A percentile compares a stretch with the other conserved stretches of the same genome.
Conservation (phyloP, 2,329 filamentous ascomycete genomes). For the Hirsutella thompsonii region DNA sequence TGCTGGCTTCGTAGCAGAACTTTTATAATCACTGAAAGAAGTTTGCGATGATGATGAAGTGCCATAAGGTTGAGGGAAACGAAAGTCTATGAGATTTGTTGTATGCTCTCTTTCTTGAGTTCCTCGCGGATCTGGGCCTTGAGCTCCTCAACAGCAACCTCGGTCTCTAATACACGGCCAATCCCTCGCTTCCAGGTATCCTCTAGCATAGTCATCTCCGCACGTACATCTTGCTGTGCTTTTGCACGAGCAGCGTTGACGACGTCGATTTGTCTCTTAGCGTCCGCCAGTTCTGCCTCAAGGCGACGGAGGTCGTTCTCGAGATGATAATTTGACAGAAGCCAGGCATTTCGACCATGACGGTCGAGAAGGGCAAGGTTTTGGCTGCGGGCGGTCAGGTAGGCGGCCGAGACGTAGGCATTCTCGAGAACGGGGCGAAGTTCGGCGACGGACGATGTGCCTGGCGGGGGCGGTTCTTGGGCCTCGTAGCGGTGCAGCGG, state of each 20-base stretch:
- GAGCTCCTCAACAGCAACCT: conserved; percentile 68
- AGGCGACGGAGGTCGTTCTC: conserved; percentile 53
- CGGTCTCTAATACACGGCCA: conserved; percentile 69
- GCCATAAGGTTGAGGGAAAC: background rate
- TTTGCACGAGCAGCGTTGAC: conserved; percentile 58
- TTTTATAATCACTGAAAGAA: conserved; percentile 20
- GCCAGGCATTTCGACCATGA: conserved; percentile 83
- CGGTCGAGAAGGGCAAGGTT: conserved; percentile 63
- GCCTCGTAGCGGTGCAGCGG: conserved; percentile 77
- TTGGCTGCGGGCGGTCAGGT: conserved; percentile 35
- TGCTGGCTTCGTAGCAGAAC: conserved; percentile 20
- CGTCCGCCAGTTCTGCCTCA: conserved; percentile 61
- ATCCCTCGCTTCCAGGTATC: conserved; percentile 70
- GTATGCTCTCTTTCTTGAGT: conserved; percentile 25
- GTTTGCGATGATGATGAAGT: background rate
- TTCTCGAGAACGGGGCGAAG: conserved; percentile 52
- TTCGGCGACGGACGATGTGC: conserved; percentile 6
- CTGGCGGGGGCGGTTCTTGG: conserved; percentile 35
- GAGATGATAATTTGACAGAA: conserved; percentile 69
- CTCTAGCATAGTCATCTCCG: conserved; percentile 62
- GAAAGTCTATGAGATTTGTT: background rate
- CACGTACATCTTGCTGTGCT: conserved; percentile 57
- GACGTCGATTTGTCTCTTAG: conserved; percentile 57
- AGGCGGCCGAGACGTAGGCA: conserved; percentile 36
- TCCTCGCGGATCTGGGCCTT: conserved; percentile 53